Base-by-base conservation (phyloP, 805 yeast genomes). In the Ogataea paraovalis region DNA sequence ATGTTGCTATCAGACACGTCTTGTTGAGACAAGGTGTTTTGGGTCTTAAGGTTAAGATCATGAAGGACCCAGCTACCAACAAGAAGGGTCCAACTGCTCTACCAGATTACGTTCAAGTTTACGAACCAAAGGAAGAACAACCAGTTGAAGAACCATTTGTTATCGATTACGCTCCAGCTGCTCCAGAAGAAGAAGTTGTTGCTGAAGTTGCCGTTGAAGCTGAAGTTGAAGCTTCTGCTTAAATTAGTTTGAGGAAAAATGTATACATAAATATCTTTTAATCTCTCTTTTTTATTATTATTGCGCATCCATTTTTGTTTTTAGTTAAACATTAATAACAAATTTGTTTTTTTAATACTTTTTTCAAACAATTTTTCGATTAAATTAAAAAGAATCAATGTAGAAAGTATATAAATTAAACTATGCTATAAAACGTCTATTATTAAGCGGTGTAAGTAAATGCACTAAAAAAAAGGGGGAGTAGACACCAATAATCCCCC, bases 11-110 rank as follows among this genome's bases (percentile, higher is more conserved):
- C 75, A 91, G 99, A 80, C 98, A 94, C 92, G 98, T 92, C 68
- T 82, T 94, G 74, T 86, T 94, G 83, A 91, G 98, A 84, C 98
- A 94, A 82, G 99, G 99, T 89, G 98, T 94, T 62, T 84, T 94
- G 72, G 99, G 99, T 85, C 85, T 94, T 75, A 92, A 88, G 85
- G 98, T 94, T 71, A 94, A 94, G 86, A 94, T 94, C 73, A 94
- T 94, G 99, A 89, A 88, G 75, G 98, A 92, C 83, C 97, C 98
- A 77, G 89, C 92, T 66, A 71, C 81, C 68, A 79, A 82, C 82
- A 83, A 75, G 73, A 65, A 66, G 62, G 96, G 96, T 77, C 96
- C 96, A 79, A 88, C 71, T 73, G 80, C 96, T 52, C 82, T 91
- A 72, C 97, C 97, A 73, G 97, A 91, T 76, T 89, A 85, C 74